Evolutionary conservation across 495 filamentous ascomycete genomes (phyloP).

Genomic region (Aspergillus leporis): DNA sequence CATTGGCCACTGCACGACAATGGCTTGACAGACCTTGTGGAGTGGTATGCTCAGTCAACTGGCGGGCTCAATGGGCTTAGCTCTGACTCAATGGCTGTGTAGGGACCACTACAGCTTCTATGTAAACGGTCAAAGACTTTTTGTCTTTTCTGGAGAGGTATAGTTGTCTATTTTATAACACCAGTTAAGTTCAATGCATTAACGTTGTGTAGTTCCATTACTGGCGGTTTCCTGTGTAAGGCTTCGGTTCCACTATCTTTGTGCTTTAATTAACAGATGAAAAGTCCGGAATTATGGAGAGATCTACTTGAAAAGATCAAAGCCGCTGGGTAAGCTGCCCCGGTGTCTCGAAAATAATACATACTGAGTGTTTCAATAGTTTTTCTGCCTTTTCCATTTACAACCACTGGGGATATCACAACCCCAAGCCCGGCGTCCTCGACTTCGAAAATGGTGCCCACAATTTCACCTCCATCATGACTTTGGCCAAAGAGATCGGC

Average conservation of each 20-base stretch:
- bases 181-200: background rate
- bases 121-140: conserved; percentile 54
- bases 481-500: conserved; percentile 53
- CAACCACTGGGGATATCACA: conserved; percentile 59
- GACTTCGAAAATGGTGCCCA: conserved; percentile 59
- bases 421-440: conserved; percentile 47
- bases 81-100: background rate
- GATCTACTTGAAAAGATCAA: conserved; percentile 66
- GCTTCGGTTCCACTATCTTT: background rate
- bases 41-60: conserved; percentile 34
- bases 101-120: conserved; percentile 59
- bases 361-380: background rate
- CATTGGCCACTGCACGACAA: conserved; percentile 54
- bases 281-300: conserved; percentile 52
- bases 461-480: conserved; percentile 52
- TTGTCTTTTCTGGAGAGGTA: conserved; percentile 59
- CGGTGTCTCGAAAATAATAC: background rate
- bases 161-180: background rate
- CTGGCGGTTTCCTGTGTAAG: conserved; percentile 54
- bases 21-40: conserved; percentile 49
- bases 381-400: conserved; percentile 58
- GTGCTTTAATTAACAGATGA: background rate
- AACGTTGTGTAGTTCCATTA: conserved; percentile 47
- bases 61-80: background rate
- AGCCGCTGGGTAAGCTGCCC: conserved; percentile 44